Base-by-base conservation (phyloP, 2,329 filamentous ascomycete genomes). In the Aspergillus sojae region DNA sequence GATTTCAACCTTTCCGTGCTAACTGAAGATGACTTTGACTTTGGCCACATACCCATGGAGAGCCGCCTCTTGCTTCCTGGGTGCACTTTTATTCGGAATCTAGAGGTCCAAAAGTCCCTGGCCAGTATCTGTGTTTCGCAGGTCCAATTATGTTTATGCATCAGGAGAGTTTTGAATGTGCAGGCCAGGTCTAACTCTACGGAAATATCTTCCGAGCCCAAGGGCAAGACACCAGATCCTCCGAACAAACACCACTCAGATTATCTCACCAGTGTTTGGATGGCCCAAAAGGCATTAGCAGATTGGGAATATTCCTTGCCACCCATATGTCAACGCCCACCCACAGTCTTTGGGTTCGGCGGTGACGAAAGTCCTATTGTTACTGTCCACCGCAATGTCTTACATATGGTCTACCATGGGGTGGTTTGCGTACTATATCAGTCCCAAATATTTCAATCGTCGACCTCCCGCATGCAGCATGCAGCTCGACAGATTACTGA, bases 401-500 rank as follows among this genome's bases (percentile, higher is more conserved):
- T 57, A 39, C 36, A 57, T 14, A 57, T 57, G 34, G 14, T 57
- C 23, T 57, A 57, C 23, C 19, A 43, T 2, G 26, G 55, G 12
- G 28, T 43, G n/a, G 23, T 57, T 26, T 36, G 36, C 11, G 55
- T 57, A 16, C 55, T 57, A 5, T 36, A 57, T n/a, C 55, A 57
- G 36, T 16, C 34, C 1, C 26, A 46, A 4, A 30, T 45, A n/a
- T 19, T 14, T 5, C 43, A 28, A 9, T 55, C 55, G 23, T 57
- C 36, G 14, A 16, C 7, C 12, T 19, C 21, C 10, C 36, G 36
- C 19, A 57, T 36, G 23, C 43, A 43, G 11, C 19, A 57, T 28
- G 55, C 55, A 10, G 55, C 55, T 30, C 26, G 16, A n/a, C 55
- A 57, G 21, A 57, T 57, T 39, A 45, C 55, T 1, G 10, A 57